Evolutionary conservation across 1,139 yeast species (phyloP).

Genomic region (Hyphopichia buzzinii): DNA sequence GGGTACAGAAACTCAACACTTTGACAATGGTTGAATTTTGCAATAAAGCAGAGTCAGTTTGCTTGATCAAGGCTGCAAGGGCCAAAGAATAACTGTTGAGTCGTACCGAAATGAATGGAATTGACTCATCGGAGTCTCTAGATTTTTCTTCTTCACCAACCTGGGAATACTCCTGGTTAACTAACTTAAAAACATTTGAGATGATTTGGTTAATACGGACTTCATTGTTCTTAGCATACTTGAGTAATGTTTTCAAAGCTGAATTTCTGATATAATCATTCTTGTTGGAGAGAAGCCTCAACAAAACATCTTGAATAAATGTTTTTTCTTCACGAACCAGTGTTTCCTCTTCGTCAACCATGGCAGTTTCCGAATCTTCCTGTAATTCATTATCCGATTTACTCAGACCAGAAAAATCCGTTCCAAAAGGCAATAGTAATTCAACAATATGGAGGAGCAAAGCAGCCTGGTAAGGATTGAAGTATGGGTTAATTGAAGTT

Average conservation of each 20-base stretch:
- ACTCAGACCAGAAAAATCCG: conserved; percentile 26
- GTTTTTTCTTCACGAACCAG: conserved; percentile 16
- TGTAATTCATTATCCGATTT: conserved; percentile 10
- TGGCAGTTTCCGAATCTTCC: conserved; percentile 12
- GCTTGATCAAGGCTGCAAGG: conserved; percentile 37
- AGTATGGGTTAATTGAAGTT: conserved; percentile 26
- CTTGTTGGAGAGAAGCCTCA: conserved; percentile 34
- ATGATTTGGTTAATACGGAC: conserved; percentile 40
- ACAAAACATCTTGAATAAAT: conserved; percentile 29
- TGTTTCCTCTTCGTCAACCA: conserved; percentile 20
- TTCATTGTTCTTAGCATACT: conserved; percentile 29
- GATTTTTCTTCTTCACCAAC: conserved; percentile 13
- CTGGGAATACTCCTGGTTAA: conserved; percentile 31
- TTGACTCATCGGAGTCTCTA: conserved; percentile 19
- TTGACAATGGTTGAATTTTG: conserved; percentile 44
- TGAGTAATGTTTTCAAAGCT: conserved; percentile 32
- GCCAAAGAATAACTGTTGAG: conserved; percentile 36
- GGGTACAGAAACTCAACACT: conserved; percentile 48
- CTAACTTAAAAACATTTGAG: conserved; percentile 29
- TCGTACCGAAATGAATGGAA: conserved; percentile 19
- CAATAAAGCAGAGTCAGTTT: conserved; percentile 34
- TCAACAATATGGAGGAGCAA: conserved; percentile 32
- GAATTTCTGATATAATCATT: conserved; percentile 36
- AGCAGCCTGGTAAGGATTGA: conserved; percentile 36
- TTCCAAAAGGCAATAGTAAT: conserved; percentile 36